Evolutionary conservation across 495 filamentous ascomycete genomes (phyloP), one percentile per base, ranked within the genome.

Genomic region (Xylaria palmicola): DNA sequence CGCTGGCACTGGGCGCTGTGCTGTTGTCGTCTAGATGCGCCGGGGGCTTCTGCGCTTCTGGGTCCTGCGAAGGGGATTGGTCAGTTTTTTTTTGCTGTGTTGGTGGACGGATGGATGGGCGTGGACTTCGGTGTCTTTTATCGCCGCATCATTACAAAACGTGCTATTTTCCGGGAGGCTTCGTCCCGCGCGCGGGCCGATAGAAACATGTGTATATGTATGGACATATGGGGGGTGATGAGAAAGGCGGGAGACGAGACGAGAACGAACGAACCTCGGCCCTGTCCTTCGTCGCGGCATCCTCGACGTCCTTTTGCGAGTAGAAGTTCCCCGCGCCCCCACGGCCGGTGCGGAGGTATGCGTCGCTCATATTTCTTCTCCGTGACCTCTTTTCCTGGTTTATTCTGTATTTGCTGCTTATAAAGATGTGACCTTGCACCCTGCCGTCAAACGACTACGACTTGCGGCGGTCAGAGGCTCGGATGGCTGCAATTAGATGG

Each of bases 321-420:
- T 81, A 80, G 68, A 83, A 87, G 69, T 89, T 88, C 34, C 85
- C 86, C 1, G 85, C 85, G 36, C 86, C 86, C 32, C 86, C 86
- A 30, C 86, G 77, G 47, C 81, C 83, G 13, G 63, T 72, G 13
- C 66, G 66, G 26, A 63, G 52, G 57, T 74, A 72, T 27, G 62
- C 68, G 43, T 72, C 65, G 52, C 59, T 41, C 62, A 65, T 68
- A 26, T 10, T 61, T 24, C 22, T 48, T 50, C 53, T 62, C 26
- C 13, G 32, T 59, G 19, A 3, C 12, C 26, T 52, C 26, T 51
- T 1, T 1, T 39, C 19, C 6, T n/a, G 27, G 0, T 41, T 15
- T 2, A 9, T 29, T 6, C 0, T 13, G 30, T 49, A 17, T 30
- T 43, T 19, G 4, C 20, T n/a, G n/a, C n/a, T n/a, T n/a, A n/a